phyloP scores from a whole-genome alignment of 2,329 filamentous ascomycete species.

The Epichloe sibirici region DNA sequence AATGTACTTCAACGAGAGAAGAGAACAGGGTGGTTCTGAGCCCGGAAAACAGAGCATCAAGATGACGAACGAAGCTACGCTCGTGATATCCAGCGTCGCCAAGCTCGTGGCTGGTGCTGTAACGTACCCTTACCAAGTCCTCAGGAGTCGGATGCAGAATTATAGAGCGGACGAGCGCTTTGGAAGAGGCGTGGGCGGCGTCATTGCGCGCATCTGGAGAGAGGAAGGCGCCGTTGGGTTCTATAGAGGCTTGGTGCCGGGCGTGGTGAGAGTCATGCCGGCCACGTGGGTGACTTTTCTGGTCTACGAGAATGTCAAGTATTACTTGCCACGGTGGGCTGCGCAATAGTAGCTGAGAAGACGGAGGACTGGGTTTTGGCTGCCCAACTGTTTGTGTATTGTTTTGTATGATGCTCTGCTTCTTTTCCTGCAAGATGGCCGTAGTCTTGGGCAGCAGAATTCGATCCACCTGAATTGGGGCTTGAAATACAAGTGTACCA shows the following conservation, averaged over 20 bases:
- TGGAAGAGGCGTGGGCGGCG: conserved; percentile 56
- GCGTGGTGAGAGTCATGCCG: conserved; percentile 80
- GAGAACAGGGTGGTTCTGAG: background rate
- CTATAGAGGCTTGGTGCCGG: conserved; percentile 83
- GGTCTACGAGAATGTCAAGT: conserved; percentile 89
- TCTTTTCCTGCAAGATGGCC: too few species aligned
- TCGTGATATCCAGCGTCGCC: conserved; percentile 66
- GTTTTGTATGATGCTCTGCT: too few species aligned
- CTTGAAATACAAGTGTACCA: too few species aligned
- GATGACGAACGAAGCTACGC: conserved; percentile 61
- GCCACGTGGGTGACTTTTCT: conserved; percentile 95
- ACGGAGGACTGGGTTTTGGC: background rate
- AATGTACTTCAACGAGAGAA: conserved; percentile 31
- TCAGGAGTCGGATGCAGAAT: conserved; percentile 78
- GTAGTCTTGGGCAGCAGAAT: too few species aligned
- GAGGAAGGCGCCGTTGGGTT: conserved; percentile 75
- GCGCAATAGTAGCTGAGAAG: background rate
- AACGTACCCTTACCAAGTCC: conserved; percentile 92
- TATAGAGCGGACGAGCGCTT: conserved; percentile 71
- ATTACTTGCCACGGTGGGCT: conserved; percentile 44
- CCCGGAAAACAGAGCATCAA: background rate
- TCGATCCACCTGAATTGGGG: too few species aligned
- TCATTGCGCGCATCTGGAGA: conserved; percentile 59
- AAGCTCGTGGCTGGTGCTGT: conserved; percentile 83
- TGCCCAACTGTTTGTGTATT: too few species aligned